Evolutionary conservation across 2,329 filamentous ascomycete species (phyloP).

Genomic region (Ophiostoma quercus): DNA sequence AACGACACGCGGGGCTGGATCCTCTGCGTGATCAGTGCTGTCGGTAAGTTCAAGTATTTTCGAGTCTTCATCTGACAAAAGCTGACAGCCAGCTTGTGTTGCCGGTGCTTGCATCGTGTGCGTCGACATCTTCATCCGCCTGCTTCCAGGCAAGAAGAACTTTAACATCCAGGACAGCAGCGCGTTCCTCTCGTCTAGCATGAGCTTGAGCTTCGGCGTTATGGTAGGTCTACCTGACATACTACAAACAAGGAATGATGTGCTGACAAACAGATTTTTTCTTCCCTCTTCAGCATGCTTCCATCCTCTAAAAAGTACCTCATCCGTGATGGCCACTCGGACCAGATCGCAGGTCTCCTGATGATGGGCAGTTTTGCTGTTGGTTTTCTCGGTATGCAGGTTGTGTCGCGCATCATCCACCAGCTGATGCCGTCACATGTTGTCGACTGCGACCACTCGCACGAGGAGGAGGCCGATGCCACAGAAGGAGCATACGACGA

Average conservation of each 20-base stretch:
- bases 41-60: slow-evolving; percentile 44
- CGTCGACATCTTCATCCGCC: slow-evolving; percentile 70
- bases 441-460: slow-evolving; percentile 72
- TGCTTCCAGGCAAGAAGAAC: slow-evolving; percentile 64
- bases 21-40: slow-evolving; percentile 77
- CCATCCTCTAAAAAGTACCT: slow-evolving; percentile 80
- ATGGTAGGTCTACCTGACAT: slow-evolving; percentile 60
- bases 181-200: slow-evolving; percentile 75
- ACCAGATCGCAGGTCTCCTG: slow-evolving; percentile 61
- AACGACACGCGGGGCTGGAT: slow-evolving; percentile 94
- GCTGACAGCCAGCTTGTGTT: slow-evolving; percentile 51
- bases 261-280: slow-evolving; percentile 63
- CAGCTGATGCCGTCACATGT: slow-evolving; percentile 71
- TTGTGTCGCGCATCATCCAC: slow-evolving; percentile 67
- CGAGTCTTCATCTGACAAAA: too few species aligned
- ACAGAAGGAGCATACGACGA: neutral
- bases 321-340: slow-evolving; percentile 58
- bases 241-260: neutral
- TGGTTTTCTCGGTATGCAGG: slow-evolving; percentile 71
- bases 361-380: slow-evolving; percentile 64
- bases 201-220: slow-evolving; percentile 91
- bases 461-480: slow-evolving; percentile 42
- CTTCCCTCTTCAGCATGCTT: slow-evolving; percentile 86
- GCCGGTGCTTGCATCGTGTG: slow-evolving; percentile 80
- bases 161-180: slow-evolving; percentile 90